Base-by-base conservation (phyloP, 805 yeast species). In the Saturnispora serradocipensis region DNA sequence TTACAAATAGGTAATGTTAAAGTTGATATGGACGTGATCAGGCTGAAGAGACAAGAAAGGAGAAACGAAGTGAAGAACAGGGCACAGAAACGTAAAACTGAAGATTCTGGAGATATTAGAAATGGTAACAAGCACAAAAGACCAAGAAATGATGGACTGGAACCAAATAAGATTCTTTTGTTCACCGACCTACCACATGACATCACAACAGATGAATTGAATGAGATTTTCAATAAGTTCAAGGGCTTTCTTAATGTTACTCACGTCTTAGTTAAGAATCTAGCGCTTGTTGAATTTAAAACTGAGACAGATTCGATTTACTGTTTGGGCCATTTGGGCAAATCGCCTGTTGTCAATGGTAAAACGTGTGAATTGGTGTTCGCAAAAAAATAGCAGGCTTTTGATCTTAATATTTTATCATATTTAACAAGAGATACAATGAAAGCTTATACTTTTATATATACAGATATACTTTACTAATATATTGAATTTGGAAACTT, bases 281-380 rank as follows among this genome's bases (percentile, higher is more conserved):
- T 91, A 45, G 95, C 93, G 10, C 85, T 91, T 65, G 75, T 91
- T 3, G 97, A 91, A 59, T 91, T 83, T 63, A 80, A 76, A 24
- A 68, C 71, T 5, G 84, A 80, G 22, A 60, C 65, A 2, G 66
- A 71, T 39, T 84, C 96, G 2, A 27, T 54, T 3, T 50, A 53
- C 6, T 64, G 69, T 47, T 44, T 62, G 16, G 53, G 57, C 3
- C 48, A 43, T 15, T 51, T 65, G n/a, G 64, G 67, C 4, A 48
- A 50, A 15, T 40, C 49, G 3, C 16, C 61, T 8, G 53, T 38
- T 13, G 53, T 63, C 24, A 53, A 58, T 7, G 61, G 55, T 18
- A 35, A 43, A 49, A 39, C 25, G 4, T 60, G 65, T 50, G 50
- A 51, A 13, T 51, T 69, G 25, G 63, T 62, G 24, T 69, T 59